These are phyloP conservation scores for Neonectria faginata DNA, from an alignment of 2,329 filamentous ascomycete species.

Conservation along the genomic window DNA sequence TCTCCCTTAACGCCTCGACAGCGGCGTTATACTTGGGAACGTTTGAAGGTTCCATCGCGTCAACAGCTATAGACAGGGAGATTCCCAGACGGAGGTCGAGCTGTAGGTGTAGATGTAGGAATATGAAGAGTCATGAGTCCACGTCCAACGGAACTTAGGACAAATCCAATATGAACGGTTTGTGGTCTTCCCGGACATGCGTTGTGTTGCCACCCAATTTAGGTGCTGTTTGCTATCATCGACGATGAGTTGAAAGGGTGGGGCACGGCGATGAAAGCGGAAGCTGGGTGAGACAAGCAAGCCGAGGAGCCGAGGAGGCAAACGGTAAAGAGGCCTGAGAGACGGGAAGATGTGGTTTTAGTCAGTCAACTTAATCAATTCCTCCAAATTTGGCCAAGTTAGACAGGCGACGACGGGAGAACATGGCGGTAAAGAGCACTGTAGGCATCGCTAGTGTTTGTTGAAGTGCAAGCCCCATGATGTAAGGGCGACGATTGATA, in stretches of 20 bases:
- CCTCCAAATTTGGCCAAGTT: neutral
- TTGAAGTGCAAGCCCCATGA: slow-evolving; percentile 21
- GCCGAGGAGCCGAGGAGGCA: neutral
- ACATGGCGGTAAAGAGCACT: slow-evolving; percentile 6
- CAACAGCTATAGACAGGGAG: neutral
- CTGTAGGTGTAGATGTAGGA: neutral
- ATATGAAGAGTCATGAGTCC: neutral
- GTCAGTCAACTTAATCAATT: slow-evolving; percentile 9
- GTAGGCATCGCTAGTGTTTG: slow-evolving; percentile 9
- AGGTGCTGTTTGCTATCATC: slow-evolving; percentile 15
- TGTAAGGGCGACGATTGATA: slow-evolving; percentile 24
- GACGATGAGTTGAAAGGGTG: slow-evolving; percentile 8
- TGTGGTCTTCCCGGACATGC: slow-evolving; percentile 1
- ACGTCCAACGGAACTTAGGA: neutral
- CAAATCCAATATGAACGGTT: neutral
- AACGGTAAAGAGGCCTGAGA: neutral
- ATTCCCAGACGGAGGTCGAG: neutral
- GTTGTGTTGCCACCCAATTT: neutral
- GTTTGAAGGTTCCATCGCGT: slow-evolving; percentile 17
- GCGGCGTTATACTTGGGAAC: slow-evolving; percentile 65
- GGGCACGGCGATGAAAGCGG: slow-evolving; percentile 13
- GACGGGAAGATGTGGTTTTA: neutral
- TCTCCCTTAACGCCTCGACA: slow-evolving; percentile 68
- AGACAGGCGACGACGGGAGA: neutral
- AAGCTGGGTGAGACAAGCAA: slow-evolving; percentile 11